These are phyloP conservation scores for Alternaria rosae DNA, from an alignment of 2,329 filamentous ascomycete species.

Conservation along the genomic window DNA sequence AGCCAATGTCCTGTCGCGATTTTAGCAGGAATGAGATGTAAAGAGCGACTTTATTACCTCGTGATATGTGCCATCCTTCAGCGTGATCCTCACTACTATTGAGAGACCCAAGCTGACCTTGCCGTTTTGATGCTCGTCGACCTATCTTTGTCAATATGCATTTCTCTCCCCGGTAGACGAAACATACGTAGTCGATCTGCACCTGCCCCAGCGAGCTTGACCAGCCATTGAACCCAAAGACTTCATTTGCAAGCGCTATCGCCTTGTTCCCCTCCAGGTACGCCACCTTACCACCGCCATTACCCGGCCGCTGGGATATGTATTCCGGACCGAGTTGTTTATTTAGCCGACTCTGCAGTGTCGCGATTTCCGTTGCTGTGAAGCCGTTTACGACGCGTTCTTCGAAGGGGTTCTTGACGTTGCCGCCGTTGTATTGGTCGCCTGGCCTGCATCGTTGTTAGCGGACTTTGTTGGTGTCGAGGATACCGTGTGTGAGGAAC, in stretches of 20 bases:
- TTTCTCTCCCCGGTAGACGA: not conserved
- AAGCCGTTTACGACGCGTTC: slow-evolving; percentile 79
- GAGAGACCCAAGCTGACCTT: slow-evolving; percentile 87
- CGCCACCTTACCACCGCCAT: slow-evolving; percentile 84
- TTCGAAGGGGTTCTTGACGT: slow-evolving; percentile 78
- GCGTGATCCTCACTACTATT: slow-evolving; percentile 86
- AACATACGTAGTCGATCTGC: slow-evolving; percentile 83
- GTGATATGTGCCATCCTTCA: slow-evolving; percentile 94
- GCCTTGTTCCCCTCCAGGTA: slow-evolving; percentile 97
- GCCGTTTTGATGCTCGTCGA: slow-evolving; percentile 82
- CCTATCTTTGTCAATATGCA: slow-evolving; percentile 48
- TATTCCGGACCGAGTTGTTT: slow-evolving; percentile 96
- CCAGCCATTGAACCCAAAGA: slow-evolving; percentile 98
- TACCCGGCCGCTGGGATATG: slow-evolving; percentile 84
- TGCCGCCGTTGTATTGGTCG: slow-evolving; percentile 46
- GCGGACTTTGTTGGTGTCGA: not conserved
- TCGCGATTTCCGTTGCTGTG: slow-evolving; percentile 89
- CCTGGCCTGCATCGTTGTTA: slow-evolving; percentile 43
- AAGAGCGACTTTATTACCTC: slow-evolving; percentile 60
- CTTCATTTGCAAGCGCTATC: slow-evolving; percentile 91
- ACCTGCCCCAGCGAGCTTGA: slow-evolving; percentile 94
- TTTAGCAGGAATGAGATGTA: slow-evolving; percentile 11
- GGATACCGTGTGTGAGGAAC: not conserved
- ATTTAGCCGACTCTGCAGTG: slow-evolving; percentile 83
- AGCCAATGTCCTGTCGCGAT: slow-evolving; percentile 78